A percentile compares a stretch with the other conserved stretches of the same genome.
phyloP scores from a whole-genome alignment of 768 basidiomycete species.

The Mycena sanguinolenta region DNA sequence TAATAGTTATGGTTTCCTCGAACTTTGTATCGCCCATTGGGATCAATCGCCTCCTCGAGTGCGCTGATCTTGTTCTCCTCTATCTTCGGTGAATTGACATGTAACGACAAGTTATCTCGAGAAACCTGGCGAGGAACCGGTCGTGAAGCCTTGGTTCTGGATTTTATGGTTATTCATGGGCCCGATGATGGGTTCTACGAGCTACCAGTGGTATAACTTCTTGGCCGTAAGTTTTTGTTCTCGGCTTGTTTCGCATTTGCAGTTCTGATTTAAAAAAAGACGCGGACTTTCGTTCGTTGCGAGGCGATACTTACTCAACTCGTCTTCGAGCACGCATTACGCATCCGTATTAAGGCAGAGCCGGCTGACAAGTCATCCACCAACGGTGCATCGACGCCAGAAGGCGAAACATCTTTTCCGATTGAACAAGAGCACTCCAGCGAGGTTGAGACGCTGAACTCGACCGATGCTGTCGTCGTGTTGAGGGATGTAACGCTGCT shows the following conservation, averaged over 20 bases:
- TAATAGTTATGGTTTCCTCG: constrained; percentile 44
- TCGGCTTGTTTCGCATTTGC: constrained; percentile 41
- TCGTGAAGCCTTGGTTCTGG: constrained; percentile 80
- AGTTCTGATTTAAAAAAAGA: constrained; percentile 56
- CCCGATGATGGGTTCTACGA: constrained; percentile 57
- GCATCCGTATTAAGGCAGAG: constrained; percentile 72
- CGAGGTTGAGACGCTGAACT: constrained; percentile 28
- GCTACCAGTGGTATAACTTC: constrained; percentile 70
- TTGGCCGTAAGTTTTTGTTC: constrained; percentile 48
- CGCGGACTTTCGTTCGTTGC: constrained; percentile 61
- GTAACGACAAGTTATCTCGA: constrained; percentile 65
- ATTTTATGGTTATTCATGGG: constrained; percentile 57
- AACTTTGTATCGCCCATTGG: constrained; percentile 56
- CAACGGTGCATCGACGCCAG: constrained; percentile 31
- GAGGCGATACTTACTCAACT: constrained; percentile 63
- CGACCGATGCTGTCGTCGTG: constrained; percentile 14
- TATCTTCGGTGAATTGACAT: not conserved
- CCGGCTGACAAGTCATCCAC: constrained; percentile 17
- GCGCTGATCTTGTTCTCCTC: constrained; percentile 21
- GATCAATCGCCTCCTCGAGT: constrained; percentile 59
- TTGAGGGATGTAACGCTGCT: constrained; percentile 33
- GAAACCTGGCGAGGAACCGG: constrained; percentile 59
- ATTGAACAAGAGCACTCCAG: constrained; percentile 22
- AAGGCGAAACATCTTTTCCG: constrained; percentile 18
- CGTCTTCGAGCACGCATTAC: constrained; percentile 64